Conservation (phyloP, 345 rosid genomes). For the Eucalyptus dawsonii region DNA sequence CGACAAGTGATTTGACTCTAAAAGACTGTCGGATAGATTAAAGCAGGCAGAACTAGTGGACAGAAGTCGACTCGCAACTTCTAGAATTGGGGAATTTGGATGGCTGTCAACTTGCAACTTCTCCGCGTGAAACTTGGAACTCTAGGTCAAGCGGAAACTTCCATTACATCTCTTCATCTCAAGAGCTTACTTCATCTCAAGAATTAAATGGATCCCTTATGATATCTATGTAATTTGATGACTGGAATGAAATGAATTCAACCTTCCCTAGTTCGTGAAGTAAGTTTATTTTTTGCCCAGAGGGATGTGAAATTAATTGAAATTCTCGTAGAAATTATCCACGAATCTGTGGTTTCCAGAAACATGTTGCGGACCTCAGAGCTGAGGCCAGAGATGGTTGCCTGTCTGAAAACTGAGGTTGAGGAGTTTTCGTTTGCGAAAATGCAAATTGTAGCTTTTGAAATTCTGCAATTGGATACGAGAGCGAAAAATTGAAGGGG, state of each 20-base stretch:
- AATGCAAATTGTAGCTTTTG: neutral
- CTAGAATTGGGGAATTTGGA: neutral
- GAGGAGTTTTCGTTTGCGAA: neutral
- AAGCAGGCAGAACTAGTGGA: neutral
- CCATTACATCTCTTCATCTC: too few species aligned
- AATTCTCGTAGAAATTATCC: neutral
- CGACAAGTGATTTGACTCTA: neutral
- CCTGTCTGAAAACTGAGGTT: neutral
- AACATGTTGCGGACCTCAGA: neutral
- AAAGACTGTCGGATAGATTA: neutral
- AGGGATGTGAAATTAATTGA: neutral
- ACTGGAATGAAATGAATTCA: too few species aligned
- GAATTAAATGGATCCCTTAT: too few species aligned
- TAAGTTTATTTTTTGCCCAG: too few species aligned
- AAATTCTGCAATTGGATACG: neutral
- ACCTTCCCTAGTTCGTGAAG: neutral
- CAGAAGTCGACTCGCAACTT: neutral
- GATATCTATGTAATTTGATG: too few species aligned
- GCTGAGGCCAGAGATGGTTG: too few species aligned
- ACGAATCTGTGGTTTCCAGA: neutral
- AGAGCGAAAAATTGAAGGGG: neutral
- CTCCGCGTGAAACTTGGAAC: neutral
- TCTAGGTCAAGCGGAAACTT: neutral
- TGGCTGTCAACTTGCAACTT: neutral
- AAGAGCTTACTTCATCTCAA: too few species aligned